phyloP scores from a whole-genome alignment of 1,139 yeast genomes.

The Nakaseomyces delphensis region DNA sequence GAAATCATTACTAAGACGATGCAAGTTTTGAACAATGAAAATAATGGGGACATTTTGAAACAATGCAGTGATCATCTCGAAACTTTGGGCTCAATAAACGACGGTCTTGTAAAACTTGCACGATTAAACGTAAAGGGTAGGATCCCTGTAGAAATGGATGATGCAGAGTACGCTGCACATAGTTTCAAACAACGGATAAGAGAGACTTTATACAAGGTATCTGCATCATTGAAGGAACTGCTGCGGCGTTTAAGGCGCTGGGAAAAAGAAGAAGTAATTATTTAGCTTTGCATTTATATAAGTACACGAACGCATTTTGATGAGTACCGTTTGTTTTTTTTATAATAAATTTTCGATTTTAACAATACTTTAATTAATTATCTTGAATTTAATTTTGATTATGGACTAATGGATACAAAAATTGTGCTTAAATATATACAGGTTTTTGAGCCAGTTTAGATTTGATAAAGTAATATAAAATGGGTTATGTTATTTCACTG shows the following conservation, averaged over 20 bases:
- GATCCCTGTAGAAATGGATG: background rate
- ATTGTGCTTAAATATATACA: background rate
- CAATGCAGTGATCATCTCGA: slow-evolving; percentile 2
- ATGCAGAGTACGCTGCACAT: slow-evolving; percentile 3
- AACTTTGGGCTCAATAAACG: background rate
- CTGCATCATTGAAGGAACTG: background rate
- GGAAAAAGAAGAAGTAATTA: background rate
- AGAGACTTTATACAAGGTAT: slow-evolving; percentile 1
- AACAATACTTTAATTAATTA: too few species aligned
- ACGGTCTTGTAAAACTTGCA: slow-evolving; percentile 1
- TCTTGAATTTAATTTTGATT: too few species aligned
- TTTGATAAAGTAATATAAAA: too few species aligned
- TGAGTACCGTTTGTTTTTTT: too few species aligned
- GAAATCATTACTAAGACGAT: background rate
- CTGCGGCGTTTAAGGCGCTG: background rate
- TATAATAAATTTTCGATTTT: too few species aligned
- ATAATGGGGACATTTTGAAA: slow-evolving; percentile 1
- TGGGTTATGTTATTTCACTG: too few species aligned
- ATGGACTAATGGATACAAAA: too few species aligned
- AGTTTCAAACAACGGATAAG: slow-evolving; percentile 3
- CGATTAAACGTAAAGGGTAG: background rate
- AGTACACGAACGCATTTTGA: too few species aligned
- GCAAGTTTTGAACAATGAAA: slow-evolving; percentile 1
- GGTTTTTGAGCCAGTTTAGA: too few species aligned
- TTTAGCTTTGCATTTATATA: too few species aligned